These are phyloP conservation scores for Citrus hindsii DNA, from an alignment of 345 rosid species.

Conservation along the genomic window DNA sequence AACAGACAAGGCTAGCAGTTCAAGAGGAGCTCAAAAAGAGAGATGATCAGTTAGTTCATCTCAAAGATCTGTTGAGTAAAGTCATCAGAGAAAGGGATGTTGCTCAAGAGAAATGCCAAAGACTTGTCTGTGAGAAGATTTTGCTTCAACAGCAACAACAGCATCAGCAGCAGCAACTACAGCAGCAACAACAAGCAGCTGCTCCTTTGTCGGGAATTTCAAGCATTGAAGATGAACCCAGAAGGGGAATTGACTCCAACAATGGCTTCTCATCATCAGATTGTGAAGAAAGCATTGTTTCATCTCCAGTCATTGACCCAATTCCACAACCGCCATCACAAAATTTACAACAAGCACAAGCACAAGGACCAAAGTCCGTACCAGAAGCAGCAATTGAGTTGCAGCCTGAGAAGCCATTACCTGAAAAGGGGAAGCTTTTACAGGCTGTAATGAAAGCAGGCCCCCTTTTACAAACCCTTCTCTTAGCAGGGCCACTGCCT, in stretches of 20 bases:
- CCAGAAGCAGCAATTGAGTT: conserved; percentile 33
- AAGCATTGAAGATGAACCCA: conserved; percentile 84
- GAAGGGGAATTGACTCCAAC: conserved; percentile 59
- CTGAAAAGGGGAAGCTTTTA: conserved; percentile 94
- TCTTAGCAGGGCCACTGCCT: conserved; percentile 92
- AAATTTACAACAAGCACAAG: conserved; percentile 4
- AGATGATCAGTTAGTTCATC: conserved; percentile 62
- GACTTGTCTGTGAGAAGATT: conserved; percentile 49
- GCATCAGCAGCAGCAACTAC: not conserved
- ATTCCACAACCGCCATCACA: conserved; percentile 20
- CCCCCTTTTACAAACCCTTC: conserved; percentile 88
- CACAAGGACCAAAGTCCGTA: conserved; percentile 15
- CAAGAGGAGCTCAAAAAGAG: conserved; percentile 71
- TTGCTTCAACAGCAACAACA: conserved; percentile 46
- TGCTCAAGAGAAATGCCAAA: conserved; percentile 59
- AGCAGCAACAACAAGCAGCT: conserved; percentile 23
- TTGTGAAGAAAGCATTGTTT: conserved; percentile 87
- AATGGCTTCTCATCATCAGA: conserved; percentile 86
- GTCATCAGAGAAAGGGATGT: conserved; percentile 66
- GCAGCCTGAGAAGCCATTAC: conserved; percentile 65
- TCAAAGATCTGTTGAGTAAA: conserved; percentile 51
- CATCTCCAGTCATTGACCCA: conserved; percentile 56
- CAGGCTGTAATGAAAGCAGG: conserved; percentile 98
- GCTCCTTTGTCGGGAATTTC: conserved; percentile 80
- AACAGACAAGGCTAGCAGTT: conserved; percentile 60